Evolutionary conservation across 2,329 filamentous ascomycete genomes (phyloP).

Genomic region (Chaetomium globosum): DNA sequence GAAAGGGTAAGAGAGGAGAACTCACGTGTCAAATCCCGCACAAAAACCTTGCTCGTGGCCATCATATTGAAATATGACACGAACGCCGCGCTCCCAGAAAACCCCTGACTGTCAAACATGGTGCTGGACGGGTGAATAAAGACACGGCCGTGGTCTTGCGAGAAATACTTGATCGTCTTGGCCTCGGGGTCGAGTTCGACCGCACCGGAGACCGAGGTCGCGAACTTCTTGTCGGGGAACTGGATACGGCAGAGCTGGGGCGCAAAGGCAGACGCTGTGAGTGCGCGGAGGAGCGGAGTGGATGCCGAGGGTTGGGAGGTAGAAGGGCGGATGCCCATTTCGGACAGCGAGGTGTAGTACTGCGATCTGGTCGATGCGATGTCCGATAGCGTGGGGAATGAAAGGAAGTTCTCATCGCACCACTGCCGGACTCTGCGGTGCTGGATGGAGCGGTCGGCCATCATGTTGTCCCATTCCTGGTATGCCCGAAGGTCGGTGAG

Average conservation of each 20-base stretch:
- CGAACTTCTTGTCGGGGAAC: constrained; percentile 95
- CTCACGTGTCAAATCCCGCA: constrained; percentile 85
- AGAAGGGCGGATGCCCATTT: constrained; percentile 68
- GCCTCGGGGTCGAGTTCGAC: constrained; percentile 94
- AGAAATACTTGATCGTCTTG: constrained; percentile 88
- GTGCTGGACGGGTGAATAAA: constrained; percentile 92
- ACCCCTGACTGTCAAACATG: constrained; percentile 79
- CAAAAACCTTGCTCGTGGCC: constrained; percentile 87
- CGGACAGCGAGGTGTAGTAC: constrained; percentile 81
- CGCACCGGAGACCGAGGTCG: constrained; percentile 80
- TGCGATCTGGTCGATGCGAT: constrained; percentile 85
- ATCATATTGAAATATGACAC: constrained; percentile 92
- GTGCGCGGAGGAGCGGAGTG: constrained; percentile 63
- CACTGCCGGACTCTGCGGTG: constrained; percentile 70
- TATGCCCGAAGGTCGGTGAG: constrained; percentile 85
- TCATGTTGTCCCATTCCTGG: constrained; percentile 75
- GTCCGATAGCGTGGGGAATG: constrained; percentile 79
- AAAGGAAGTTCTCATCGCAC: constrained; percentile 85
- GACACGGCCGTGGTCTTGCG: constrained; percentile 79
- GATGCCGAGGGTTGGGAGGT: constrained; percentile 36
- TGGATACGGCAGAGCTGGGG: constrained; percentile 91
- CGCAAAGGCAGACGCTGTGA: constrained; percentile 73
- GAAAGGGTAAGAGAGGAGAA: constrained; percentile 36
- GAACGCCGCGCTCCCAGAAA: constrained; percentile 74
- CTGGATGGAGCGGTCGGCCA: constrained; percentile 55